phyloP scores from a whole-genome alignment of 345 rosid genomes.

The Bruguiera gymnorhiza region DNA sequence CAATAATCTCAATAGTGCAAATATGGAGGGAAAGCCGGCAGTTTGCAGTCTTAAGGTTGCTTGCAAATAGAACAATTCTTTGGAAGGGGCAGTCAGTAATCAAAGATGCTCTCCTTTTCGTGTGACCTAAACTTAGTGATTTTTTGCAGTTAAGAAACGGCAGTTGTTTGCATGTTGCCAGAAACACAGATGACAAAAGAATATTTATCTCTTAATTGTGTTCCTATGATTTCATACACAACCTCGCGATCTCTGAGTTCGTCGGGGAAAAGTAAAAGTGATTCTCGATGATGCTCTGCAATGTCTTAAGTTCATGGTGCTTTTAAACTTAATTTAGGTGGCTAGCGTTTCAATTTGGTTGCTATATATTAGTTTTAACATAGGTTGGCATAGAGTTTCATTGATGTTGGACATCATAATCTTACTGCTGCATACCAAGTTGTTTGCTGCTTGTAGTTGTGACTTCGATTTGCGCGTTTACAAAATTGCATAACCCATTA shows the following conservation, averaged over 20 bases:
- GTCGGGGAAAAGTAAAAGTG: background rate
- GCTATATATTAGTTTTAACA: too few species aligned
- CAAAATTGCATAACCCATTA: too few species aligned
- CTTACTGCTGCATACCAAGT: too few species aligned
- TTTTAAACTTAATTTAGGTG: too few species aligned
- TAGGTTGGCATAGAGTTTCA: too few species aligned
- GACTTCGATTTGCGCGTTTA: too few species aligned
- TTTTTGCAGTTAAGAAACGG: background rate
- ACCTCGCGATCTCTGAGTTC: background rate
- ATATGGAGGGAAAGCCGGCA: constrained; percentile 42
- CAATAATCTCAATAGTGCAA: constrained; percentile 25
- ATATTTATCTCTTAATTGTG: too few species aligned
- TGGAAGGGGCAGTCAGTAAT: constrained; percentile 44
- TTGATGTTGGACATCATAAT: too few species aligned
- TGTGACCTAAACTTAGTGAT: background rate
- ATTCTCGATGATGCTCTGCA: background rate
- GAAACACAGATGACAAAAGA: too few species aligned
- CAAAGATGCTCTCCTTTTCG: background rate
- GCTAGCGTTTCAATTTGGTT: too few species aligned
- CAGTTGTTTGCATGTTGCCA: background rate
- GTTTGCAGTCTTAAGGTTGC: constrained; percentile 56
- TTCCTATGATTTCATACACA: background rate
- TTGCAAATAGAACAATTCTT: constrained; percentile 85
- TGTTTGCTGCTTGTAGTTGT: too few species aligned
- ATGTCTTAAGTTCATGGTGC: too few species aligned